Percentiles rank a stretch among this genome's conserved stretches.
Evolutionary conservation across 2,329 filamentous ascomycete species (phyloP).

Genomic region (Lachnellula willkommii): DNA sequence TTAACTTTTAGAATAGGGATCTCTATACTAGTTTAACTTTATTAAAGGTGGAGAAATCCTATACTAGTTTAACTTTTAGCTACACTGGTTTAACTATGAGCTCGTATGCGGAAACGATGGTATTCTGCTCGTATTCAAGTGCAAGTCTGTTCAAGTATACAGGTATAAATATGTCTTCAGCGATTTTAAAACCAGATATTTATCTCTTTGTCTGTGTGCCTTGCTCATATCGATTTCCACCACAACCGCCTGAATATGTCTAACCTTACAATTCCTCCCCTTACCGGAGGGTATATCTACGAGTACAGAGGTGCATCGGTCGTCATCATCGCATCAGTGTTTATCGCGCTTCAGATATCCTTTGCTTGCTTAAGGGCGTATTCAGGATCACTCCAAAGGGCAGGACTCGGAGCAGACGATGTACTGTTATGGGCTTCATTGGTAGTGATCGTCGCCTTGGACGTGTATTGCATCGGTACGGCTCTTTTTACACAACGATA

Average conservation of each 20-base stretch:
- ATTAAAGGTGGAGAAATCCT: too few species aligned
- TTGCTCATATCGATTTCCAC: too few species aligned
- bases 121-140: neutral
- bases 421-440: conserved; percentile 1
- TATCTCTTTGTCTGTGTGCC: neutral
- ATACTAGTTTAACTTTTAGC: too few species aligned
- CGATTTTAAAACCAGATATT: neutral
- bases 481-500: neutral
- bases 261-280: neutral
- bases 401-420: neutral
- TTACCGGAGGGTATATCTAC: neutral
- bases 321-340: neutral
- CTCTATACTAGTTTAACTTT: too few species aligned
- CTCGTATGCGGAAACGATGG: neutral
- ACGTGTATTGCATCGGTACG: conserved; percentile 2
- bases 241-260: neutral
- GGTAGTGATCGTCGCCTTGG: neutral
- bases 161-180: neutral
- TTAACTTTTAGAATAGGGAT: too few species aligned
- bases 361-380: conserved; percentile 1
- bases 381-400: neutral
- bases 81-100: too few species aligned
- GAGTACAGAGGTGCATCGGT: neutral
- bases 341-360: neutral
- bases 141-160: neutral